A percentile compares a stretch with the other conserved stretches of the same genome.
These are phyloP conservation scores for Phytophthora macrochlamydospora DNA, from an alignment of 352 stramenopile species.

Conservation along the genomic window DNA sequence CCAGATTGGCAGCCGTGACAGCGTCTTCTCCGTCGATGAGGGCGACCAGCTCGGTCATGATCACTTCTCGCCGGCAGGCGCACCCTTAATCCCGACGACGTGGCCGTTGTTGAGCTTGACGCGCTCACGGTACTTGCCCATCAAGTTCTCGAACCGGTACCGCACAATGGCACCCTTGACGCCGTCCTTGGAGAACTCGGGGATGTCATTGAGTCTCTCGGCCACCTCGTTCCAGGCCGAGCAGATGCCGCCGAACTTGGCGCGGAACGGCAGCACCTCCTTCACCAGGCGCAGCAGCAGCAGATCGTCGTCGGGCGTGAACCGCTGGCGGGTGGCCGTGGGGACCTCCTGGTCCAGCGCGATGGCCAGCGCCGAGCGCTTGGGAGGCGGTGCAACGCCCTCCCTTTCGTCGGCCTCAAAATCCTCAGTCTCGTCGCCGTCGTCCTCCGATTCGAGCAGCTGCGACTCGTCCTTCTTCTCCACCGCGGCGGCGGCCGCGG, in stretches of 20 bases:
- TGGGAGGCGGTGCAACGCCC: constrained; percentile 20
- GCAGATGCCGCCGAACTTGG: constrained; percentile 42
- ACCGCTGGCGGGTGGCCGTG: constrained; percentile 25
- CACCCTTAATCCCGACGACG: constrained; percentile 29
- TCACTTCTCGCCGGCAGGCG: constrained; percentile 35
- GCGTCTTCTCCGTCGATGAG: constrained; percentile 34
- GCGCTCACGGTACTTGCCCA: constrained; percentile 38
- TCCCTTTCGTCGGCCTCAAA: neutral
- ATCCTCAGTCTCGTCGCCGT: neutral
- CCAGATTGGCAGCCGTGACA: constrained; percentile 24
- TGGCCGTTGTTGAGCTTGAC: constrained; percentile 37
- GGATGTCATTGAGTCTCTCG: constrained; percentile 23
- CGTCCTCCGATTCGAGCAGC: constrained; percentile 11
- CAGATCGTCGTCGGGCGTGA: constrained; percentile 37
- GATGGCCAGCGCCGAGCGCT: constrained; percentile 22
- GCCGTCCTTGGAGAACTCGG: constrained; percentile 36
- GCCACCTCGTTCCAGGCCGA: constrained; percentile 40
- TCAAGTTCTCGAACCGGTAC: constrained; percentile 42
- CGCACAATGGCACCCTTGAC: constrained; percentile 40
- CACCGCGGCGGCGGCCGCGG: neutral
- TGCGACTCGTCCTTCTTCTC: constrained; percentile 13
- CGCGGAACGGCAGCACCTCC: constrained; percentile 32
- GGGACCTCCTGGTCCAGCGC: constrained; percentile 30
- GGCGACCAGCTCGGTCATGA: constrained; percentile 40
- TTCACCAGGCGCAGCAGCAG: constrained; percentile 36